These are phyloP conservation scores for Globisporangium paroecandrum DNA, from an alignment of 352 stramenopile species.

Conservation along the genomic window DNA sequence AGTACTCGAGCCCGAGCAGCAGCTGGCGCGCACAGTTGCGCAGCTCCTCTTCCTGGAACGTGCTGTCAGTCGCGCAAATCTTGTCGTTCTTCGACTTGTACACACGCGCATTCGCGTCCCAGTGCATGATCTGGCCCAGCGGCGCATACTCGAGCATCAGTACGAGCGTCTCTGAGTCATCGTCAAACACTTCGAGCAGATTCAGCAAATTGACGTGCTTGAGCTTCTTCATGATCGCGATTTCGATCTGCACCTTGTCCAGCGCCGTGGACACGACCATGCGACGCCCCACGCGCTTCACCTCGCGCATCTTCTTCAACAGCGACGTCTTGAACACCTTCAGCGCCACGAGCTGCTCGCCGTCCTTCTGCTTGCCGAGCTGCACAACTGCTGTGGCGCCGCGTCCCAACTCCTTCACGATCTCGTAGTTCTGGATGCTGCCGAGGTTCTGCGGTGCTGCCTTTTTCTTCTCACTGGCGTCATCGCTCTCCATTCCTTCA, in stretches of 20 bases:
- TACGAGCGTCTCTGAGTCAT: constrained; percentile 79
- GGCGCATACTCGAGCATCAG: constrained; percentile 85
- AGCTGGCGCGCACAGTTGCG: constrained; percentile 67
- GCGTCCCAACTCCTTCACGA: constrained; percentile 75
- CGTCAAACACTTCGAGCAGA: constrained; percentile 79
- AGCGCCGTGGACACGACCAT: constrained; percentile 86
- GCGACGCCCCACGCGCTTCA: constrained; percentile 71
- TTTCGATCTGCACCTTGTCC: constrained; percentile 86
- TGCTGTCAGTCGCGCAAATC: constrained; percentile 16
- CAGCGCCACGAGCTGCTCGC: constrained; percentile 61
- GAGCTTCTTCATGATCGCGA: constrained; percentile 89
- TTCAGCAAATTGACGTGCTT: constrained; percentile 75
- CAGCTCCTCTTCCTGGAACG: constrained; percentile 55
- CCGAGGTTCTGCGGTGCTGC: constrained; percentile 14
- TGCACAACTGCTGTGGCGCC: constrained; percentile 79
- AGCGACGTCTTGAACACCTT: constrained; percentile 87
- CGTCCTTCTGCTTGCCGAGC: constrained; percentile 58
- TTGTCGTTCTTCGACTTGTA: constrained; percentile 42
- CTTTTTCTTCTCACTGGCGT: background rate
- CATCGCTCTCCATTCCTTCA: constrained; percentile 17
- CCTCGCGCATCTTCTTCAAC: constrained; percentile 82
- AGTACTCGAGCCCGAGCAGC: constrained; percentile 74
- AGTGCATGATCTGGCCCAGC: constrained; percentile 83
- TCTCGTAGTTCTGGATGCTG: constrained; percentile 76
- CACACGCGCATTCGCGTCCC: constrained; percentile 46